phyloP scores from a whole-genome alignment of 2,329 filamentous ascomycete genomes.

The Ceratocystis ficicola region DNA sequence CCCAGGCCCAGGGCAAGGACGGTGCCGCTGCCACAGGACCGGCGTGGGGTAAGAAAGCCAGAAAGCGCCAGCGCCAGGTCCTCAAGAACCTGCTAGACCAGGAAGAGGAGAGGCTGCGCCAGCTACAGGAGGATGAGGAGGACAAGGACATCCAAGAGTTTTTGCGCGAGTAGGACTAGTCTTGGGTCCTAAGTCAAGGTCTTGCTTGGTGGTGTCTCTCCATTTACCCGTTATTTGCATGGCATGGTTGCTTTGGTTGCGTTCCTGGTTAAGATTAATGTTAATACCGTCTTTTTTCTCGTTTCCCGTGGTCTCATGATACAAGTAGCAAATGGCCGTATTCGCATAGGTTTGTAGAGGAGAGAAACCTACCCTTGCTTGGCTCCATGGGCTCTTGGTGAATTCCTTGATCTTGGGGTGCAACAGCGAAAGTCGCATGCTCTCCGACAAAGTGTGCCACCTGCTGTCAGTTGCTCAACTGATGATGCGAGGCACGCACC shows the following conservation, averaged over 20 bases:
- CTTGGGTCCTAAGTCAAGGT: background rate
- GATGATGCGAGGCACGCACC: background rate
- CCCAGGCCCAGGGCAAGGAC: slow-evolving; percentile 10
- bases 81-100: slow-evolving; percentile 53
- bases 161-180: slow-evolving; percentile 31
- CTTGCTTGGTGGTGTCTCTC: slow-evolving; percentile 4
- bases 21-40: slow-evolving; percentile 13
- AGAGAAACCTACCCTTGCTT: too few relatives aligned
- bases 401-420: background rate
- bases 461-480: background rate
- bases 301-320: background rate
- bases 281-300: background rate
- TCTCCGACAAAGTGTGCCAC: background rate
- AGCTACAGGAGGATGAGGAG: slow-evolving; percentile 49
- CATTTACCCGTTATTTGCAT: slow-evolving; percentile 1
- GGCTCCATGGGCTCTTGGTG: background rate
- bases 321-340: background rate
- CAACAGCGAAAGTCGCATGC: too few relatives aligned
- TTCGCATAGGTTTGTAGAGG: background rate
- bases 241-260: background rate
- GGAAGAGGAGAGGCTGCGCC: slow-evolving; percentile 46
- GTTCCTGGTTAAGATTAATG: background rate
- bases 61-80: slow-evolving; percentile 32
- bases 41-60: slow-evolving; percentile 24
- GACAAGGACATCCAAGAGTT: slow-evolving; percentile 67